Percentiles rank a stretch among this genome's conserved stretches.
Conservation (phyloP, 2,329 filamentous ascomycete genomes). For the Cyclaneusma minus region DNA sequence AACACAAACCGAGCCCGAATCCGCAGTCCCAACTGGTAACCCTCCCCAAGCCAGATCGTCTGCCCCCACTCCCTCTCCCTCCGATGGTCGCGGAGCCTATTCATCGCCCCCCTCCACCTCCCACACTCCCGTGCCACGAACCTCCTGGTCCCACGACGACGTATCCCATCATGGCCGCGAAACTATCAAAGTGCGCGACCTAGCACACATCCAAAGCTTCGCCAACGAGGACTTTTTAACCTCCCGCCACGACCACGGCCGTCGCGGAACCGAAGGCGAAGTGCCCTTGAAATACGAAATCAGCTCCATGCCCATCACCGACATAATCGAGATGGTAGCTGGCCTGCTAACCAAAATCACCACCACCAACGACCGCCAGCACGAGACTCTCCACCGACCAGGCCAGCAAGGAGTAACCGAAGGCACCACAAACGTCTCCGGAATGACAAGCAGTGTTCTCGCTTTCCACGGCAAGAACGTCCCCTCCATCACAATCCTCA, state of each 20-base stretch:
- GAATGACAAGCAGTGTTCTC: conserved; percentile 59
- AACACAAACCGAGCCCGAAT: too few relatives aligned
- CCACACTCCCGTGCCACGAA: conserved; percentile 9
- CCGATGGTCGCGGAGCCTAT: neutral
- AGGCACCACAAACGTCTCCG: conserved; percentile 40
- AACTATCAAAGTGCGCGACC: conserved; percentile 68
- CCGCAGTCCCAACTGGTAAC: conserved; percentile 11
- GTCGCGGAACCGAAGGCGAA: conserved; percentile 36
- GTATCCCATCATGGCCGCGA: conserved; percentile 20
- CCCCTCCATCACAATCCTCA: conserved; percentile 89
- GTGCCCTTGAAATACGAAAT: conserved; percentile 62
- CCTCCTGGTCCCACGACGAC: conserved; percentile 19
- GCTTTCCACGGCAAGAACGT: conserved; percentile 98
- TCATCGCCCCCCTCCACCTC: conserved; percentile 5
- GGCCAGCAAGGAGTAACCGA: conserved; percentile 40
- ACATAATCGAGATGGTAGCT: conserved; percentile 98
- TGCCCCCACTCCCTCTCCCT: neutral
- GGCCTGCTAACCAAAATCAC: conserved; percentile 94
- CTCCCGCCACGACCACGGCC: conserved; percentile 31
- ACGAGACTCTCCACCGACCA: conserved; percentile 73
- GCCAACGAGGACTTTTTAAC: conserved; percentile 61
- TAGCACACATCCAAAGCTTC: conserved; percentile 83
- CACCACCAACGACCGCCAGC: conserved; percentile 85
- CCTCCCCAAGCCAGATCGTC: conserved; percentile 5
- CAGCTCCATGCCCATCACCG: conserved; percentile 89